Conservation (phyloP, 139 green algal species). For the Chlorella sorokiniana region DNA sequence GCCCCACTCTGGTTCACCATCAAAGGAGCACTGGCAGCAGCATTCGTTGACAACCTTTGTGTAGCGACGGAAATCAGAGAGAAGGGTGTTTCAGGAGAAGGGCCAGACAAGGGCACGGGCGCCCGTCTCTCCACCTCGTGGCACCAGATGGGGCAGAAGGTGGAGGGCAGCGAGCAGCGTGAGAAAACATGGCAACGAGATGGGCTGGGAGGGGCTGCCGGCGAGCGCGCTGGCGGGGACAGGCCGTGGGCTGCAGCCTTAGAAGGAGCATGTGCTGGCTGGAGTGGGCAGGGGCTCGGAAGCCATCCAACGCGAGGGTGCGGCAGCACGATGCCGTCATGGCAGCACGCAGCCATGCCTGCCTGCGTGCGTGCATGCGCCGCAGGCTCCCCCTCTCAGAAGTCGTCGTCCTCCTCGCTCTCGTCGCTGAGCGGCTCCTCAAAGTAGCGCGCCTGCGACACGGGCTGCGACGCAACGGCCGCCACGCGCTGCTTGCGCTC, state of each 20-base stretch:
- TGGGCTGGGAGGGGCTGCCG: too few relatives aligned
- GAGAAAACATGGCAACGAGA: not conserved
- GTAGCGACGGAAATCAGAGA: not conserved
- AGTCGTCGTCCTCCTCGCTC: constrained; percentile 29
- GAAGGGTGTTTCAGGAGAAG: not conserved
- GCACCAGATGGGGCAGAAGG: not conserved
- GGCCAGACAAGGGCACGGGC: not conserved
- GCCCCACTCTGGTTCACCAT: too few relatives aligned
- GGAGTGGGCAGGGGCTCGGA: too few relatives aligned
- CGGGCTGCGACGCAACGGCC: not conserved
- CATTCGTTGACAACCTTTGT: too few relatives aligned
- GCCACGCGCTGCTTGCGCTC: not conserved
- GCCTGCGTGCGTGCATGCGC: not conserved
- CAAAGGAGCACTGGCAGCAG: too few relatives aligned
- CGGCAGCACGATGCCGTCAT: too few relatives aligned
- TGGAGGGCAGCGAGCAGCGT: not conserved
- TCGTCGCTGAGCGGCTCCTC: not conserved
- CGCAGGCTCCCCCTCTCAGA: not conserved
- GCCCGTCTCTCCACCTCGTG: too few relatives aligned
- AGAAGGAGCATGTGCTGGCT: too few relatives aligned
- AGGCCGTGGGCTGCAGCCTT: too few relatives aligned
- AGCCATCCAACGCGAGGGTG: not conserved
- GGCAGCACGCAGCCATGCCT: constrained; percentile 8
- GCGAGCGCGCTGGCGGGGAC: too few relatives aligned
- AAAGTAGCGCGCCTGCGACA: not conserved